Evolutionary conservation across 2,329 filamentous ascomycete species (phyloP).

Genomic region (Ceratocystiopsis minuta): DNA sequence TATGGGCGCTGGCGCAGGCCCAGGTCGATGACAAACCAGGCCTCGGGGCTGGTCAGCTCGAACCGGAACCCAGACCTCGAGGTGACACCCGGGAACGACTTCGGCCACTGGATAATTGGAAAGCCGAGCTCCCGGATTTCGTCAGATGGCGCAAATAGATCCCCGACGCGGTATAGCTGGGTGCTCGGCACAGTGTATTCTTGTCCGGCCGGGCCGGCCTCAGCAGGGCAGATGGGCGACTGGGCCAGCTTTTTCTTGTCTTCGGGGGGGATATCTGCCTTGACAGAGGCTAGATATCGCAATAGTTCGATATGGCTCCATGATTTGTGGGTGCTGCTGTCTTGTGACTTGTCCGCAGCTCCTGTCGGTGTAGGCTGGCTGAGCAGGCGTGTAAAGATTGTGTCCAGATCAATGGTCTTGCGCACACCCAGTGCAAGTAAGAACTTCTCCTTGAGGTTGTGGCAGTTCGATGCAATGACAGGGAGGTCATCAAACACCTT

Average conservation of each 20-base stretch:
- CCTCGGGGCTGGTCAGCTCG: constrained; percentile 51
- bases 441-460: constrained; percentile 80
- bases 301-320: constrained; percentile 94
- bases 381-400: constrained; percentile 78
- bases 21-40: constrained; percentile 51
- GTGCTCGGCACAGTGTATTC: constrained; percentile 33
- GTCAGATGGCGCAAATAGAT: constrained; percentile 67
- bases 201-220: constrained; percentile 37
- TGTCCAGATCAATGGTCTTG: constrained; percentile 86
- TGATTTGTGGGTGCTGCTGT: constrained; percentile 23
- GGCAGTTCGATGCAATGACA: constrained; percentile 49
- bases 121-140: constrained; percentile 50
- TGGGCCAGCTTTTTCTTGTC: constrained; percentile 65
- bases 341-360: not conserved
- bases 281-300: constrained; percentile 81
- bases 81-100: constrained; percentile 20
- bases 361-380: constrained; percentile 33
- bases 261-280: constrained; percentile 65
- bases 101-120: constrained; percentile 66
- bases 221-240: constrained; percentile 68
- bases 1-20: constrained; percentile 58
- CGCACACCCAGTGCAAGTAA: constrained; percentile 68
- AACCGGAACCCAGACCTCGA: constrained; percentile 47
- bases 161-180: constrained; percentile 51
- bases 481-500: constrained; percentile 90